phyloP scores from a whole-genome alignment of 2,329 filamentous ascomycete genomes.

The Hymenoscyphus fraxineus region DNA sequence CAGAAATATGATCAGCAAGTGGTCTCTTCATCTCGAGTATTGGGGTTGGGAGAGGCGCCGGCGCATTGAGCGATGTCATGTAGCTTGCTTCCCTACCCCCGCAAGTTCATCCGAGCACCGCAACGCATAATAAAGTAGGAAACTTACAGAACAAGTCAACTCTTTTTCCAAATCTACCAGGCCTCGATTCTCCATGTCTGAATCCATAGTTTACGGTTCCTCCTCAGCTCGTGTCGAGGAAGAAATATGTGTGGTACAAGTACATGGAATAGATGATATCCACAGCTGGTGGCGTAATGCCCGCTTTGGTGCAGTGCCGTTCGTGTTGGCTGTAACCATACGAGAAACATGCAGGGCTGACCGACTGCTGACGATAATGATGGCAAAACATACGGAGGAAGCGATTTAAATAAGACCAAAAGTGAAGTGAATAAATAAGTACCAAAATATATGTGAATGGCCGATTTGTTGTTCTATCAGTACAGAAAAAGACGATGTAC shows the following conservation, averaged over 20 bases:
- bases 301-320: background rate
- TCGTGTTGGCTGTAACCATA: background rate
- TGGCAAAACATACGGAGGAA: background rate
- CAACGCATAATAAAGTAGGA: background rate
- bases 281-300: constrained; percentile 1
- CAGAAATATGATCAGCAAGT: constrained; percentile 17
- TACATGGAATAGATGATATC: background rate
- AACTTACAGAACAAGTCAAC: constrained; percentile 85
- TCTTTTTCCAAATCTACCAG: constrained; percentile 82
- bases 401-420: background rate
- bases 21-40: constrained; percentile 1
- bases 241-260: background rate
- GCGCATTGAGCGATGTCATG: background rate
- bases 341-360: constrained; percentile 2
- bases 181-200: constrained; percentile 49
- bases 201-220: constrained; percentile 32
- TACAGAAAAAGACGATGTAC: background rate
- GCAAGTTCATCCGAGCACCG: background rate
- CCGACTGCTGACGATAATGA: background rate
- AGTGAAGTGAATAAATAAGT: background rate
- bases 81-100: background rate
- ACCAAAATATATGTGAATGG: background rate
- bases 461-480: background rate
- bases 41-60: background rate
- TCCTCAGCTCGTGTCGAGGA: background rate